These are phyloP conservation scores for Mycena indigotica DNA, from an alignment of 768 basidiomycete species.

Conservation along the genomic window DNA sequence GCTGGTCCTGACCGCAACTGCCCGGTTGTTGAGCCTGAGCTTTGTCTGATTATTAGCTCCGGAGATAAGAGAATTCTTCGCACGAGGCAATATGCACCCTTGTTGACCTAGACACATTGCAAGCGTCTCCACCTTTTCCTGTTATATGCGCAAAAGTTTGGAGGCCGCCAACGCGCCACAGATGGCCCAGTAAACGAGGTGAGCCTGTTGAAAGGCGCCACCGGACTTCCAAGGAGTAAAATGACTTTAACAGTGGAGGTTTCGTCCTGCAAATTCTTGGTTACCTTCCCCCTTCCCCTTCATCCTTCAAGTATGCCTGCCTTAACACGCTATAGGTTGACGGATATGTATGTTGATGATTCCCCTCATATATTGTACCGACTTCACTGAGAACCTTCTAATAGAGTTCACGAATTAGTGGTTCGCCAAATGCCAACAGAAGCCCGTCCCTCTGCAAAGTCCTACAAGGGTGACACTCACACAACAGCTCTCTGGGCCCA, in stretches of 20 bases:
- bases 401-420: background rate
- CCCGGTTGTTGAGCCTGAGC: no score
- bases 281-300: background rate
- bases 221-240: background rate
- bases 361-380: background rate
- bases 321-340: background rate
- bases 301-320: background rate
- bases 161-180: background rate
- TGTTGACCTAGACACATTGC: no score
- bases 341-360: background rate
- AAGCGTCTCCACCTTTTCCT: no score
- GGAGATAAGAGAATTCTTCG: no score
- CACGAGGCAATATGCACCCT: no score
- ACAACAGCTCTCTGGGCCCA: background rate
- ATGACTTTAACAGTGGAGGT: background rate
- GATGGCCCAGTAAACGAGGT: background rate
- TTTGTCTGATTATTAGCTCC: no score
- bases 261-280: background rate
- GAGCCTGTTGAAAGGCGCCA: background rate
- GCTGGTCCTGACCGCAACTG: no score
- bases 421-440: constrained; percentile 1
- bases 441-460: background rate
- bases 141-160: background rate
- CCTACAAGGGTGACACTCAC: background rate
- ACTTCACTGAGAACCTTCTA: no score